Evolutionary conservation across 345 rosid species (phyloP), one percentile per base, ranked within the genome.

Genomic region (Psidium friedrichsthalianum): DNA sequence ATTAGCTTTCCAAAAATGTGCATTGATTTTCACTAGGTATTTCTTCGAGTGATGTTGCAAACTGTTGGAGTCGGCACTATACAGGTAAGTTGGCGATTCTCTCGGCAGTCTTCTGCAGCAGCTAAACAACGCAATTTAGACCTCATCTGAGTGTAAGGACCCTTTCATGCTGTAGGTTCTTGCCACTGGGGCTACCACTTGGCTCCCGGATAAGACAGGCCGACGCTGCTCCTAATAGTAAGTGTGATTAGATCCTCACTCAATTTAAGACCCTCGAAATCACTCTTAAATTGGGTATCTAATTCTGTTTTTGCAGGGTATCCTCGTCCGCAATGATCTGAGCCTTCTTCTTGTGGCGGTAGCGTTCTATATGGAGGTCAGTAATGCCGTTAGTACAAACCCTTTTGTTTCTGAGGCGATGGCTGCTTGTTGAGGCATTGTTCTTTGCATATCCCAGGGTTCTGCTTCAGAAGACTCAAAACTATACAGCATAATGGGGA

Each of bases 141-240:
- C 84, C 29, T 83, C 44, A 74, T 74, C n/a, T 58, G 55, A 32
- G 78, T 64, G 44, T 59, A 51, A 51, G 27, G 81, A 58, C 51
- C 49, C 49, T 82, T 32, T 56, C 47, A 54, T 82, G 74, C 22
- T 85, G 81, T 87, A 97, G 99, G 99, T 97, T 32, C 9, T 92
- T 58, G 99, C 98, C 84, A 97, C 98, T 78, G 99, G 89, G 82
- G 83, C 94, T 56, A 90, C 96, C 61, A 94, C 98, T 61, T 97
- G 99, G 98, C 92, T 97, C 90, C 89, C 90, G 78, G 99, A 97
- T 87, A 93, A 87, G 90, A 87, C 96, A 83, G 99, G 99, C 82
- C 98, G 99, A 85, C 91, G 98, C 85, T 96, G 87, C 94, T 97
- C 53, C 98, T 97, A 84, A 91, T 92, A 86, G 99, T 97, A 85